phyloP scores from a whole-genome alignment of 441 rosid genomes.

The Aquilaria agallochum region DNA sequence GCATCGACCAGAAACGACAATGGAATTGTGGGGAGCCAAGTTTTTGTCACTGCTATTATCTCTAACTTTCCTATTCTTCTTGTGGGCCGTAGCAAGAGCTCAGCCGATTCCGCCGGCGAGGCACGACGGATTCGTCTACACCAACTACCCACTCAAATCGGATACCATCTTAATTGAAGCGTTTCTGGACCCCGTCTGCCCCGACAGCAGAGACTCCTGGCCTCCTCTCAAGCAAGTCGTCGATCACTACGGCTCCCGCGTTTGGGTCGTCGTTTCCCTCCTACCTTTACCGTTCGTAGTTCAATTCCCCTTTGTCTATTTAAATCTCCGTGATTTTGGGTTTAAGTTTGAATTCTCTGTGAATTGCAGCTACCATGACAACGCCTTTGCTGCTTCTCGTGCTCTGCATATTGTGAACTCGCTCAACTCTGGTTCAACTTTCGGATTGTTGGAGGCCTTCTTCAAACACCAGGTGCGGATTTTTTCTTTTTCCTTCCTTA shows the following conservation, averaged over 20 bases:
- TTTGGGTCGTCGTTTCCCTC: conserved; percentile 54
- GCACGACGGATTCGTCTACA: conserved; percentile 71
- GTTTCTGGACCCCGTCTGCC: conserved; percentile 83
- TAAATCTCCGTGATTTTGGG: no score
- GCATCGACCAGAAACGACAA: no score
- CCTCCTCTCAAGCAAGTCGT: conserved; percentile 64
- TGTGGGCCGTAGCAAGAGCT: conserved; percentile 16
- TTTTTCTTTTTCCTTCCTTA: no score
- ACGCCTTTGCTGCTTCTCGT: conserved; percentile 70
- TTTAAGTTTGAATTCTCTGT: background rate
- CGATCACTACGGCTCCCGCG: conserved; percentile 56
- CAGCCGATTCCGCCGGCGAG: conserved; percentile 69
- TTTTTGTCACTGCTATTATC: no score
- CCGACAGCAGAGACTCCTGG: conserved; percentile 91
- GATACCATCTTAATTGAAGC: conserved; percentile 70
- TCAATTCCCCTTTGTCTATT: background rate
- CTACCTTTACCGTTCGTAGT: conserved; percentile 84
- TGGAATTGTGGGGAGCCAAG: no score
- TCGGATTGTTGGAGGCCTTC: conserved; percentile 55
- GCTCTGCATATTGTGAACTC: conserved; percentile 67
- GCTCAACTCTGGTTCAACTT: conserved; percentile 51
- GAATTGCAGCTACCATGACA: conserved; percentile 70
- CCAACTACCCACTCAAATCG: conserved; percentile 23
- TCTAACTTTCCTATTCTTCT: no score
- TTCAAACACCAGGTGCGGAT: conserved; percentile 58